Conservation (phyloP, 1,284 basidiomycete species). For the Ceratobasidium sp. region DNA sequence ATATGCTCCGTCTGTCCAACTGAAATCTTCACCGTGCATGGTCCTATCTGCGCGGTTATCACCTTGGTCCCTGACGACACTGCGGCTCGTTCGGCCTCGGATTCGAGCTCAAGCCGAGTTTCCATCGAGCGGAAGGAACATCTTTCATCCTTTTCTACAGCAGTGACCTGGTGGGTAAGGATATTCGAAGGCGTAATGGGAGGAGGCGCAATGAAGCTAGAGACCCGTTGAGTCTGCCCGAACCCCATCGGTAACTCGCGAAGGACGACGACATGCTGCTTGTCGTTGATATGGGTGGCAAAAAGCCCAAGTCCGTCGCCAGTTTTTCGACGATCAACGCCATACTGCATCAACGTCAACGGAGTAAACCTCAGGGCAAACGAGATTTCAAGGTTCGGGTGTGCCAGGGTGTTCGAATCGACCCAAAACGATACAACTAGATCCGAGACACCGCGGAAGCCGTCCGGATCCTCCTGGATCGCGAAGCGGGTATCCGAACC, state of each 20-base stretch:
- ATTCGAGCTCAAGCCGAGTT: background rate
- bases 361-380: conserved; percentile 5
- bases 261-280: background rate
- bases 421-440: conserved; percentile 27
- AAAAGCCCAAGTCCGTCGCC: background rate
- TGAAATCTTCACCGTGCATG: background rate
- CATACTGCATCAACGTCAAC: background rate
- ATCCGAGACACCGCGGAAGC: conserved; percentile 12
- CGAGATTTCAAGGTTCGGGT: background rate
- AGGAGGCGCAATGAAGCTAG: no score
- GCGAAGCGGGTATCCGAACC: background rate
- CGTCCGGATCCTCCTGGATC: conserved; percentile 12
- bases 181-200: background rate
- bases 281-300: background rate
- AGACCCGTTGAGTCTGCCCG: background rate
- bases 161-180: background rate
- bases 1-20: background rate
- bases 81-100: background rate
- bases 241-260: conserved; percentile 15
- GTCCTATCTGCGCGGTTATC: background rate
- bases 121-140: background rate
- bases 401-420: background rate
- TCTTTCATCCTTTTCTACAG: no score
- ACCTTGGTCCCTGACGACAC: background rate
- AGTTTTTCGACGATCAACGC: background rate